Base-by-base conservation (phyloP, 106 monocot genomes). In the Xerophyta viscosa region DNA sequence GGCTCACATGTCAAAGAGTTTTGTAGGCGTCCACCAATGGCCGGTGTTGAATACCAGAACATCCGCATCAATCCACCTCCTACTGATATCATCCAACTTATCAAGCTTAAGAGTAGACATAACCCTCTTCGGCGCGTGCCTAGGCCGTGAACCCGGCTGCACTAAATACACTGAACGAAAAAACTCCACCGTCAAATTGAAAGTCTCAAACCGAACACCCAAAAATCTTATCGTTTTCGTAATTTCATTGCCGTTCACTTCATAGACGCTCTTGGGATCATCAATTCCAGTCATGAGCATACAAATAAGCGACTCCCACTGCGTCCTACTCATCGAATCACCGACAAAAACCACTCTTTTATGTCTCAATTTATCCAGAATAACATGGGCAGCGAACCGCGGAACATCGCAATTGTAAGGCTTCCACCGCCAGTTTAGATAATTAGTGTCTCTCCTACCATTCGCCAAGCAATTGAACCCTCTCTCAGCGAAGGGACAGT, bases 271-370 rank as follows among this genome's bases (percentile, higher is more conserved):
- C 20, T 59, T 63, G 0, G 66, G 69, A 51, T 96, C 81, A 24
- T 61, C 33, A 22, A 96, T 78, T 27, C 82, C 96, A 3, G 82
- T 73, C 96, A 96, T 89, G 3, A 96, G 82, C 79, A 96, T 73
- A 51, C 96, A 89, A 19, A 96, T 89, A 30, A 96, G 51, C 11
- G 96, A 98, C 58, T 98, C 89, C 96, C 96, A 98, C 57, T 98
- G 96, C 10, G 96, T 98, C 25, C 96, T 68, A 36, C 96, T 90
- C 96, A 98, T 98, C 13, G 96, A 98, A 55, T 98, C 96, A 0
- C 89, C 89, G 15, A 98, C 85, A 52, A 98, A 98, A 9, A 90
- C 85, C 8, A 98, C 69, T 31, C 89, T 42, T 48, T 90, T 98
- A 11, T 82, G 82, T 36, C 85, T 66, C 14, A 98, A 71, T 31